These are phyloP conservation scores for Trichosporon asahii DNA, from an alignment of 1,284 basidiomycete genomes.

Conservation along the genomic window DNA sequence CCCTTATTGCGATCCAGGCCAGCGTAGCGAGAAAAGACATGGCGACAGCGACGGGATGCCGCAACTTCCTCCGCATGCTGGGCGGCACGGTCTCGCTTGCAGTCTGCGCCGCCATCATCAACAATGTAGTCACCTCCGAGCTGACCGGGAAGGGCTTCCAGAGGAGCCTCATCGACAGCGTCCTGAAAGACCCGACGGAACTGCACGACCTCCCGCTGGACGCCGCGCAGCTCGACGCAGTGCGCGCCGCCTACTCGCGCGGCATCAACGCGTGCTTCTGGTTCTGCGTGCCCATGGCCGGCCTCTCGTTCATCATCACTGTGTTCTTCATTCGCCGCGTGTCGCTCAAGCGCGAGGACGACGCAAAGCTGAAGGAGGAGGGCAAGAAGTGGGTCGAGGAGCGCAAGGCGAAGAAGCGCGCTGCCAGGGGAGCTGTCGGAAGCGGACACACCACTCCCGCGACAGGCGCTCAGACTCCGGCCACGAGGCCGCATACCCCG, in stretches of 20 bases:
- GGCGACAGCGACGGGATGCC: conserved; percentile 39
- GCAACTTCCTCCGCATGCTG: conserved; percentile 41
- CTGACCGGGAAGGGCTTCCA: background rate
- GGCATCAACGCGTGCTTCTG: conserved; percentile 37
- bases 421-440: background rate
- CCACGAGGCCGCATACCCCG: background rate
- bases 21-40: conserved; percentile 34
- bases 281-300: conserved; percentile 34
- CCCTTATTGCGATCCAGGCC: conserved; percentile 57
- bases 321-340: conserved; percentile 36
- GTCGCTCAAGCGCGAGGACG: conserved; percentile 34
- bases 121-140: conserved; percentile 33
- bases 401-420: conserved; percentile 21
- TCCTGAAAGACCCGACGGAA: conserved; percentile 33
- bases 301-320: conserved; percentile 33
- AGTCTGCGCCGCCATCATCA: conserved; percentile 30
- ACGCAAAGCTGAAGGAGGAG: conserved; percentile 32
- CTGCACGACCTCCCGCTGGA: conserved; percentile 23
- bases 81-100: conserved; percentile 30
- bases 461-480: background rate
- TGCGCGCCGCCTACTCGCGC: conserved; percentile 28
- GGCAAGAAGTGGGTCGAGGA: conserved; percentile 32
- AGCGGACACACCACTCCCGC: background rate
- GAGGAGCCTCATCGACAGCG: conserved; percentile 5
- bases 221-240: conserved; percentile 17